phyloP scores from a whole-genome alignment of 441 rosid species.

The Erodium trifolium region DNA sequence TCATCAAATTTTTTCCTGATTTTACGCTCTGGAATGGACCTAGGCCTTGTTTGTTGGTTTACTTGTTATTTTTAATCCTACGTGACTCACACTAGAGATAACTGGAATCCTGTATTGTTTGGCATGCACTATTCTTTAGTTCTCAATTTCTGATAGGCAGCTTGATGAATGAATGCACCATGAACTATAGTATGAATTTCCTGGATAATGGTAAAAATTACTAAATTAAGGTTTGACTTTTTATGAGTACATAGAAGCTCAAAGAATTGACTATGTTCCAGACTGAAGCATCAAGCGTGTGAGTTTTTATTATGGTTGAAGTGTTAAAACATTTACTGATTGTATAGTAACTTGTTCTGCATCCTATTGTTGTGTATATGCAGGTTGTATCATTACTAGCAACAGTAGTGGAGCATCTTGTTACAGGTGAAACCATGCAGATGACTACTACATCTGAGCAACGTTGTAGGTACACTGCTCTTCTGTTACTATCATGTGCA shows the following conservation, averaged over 20 bases:
- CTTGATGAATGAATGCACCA: neutral
- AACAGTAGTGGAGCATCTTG: slow-evolving; percentile 88
- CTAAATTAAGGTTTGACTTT: no score
- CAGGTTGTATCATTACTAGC: slow-evolving; percentile 88
- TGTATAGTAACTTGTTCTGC: neutral
- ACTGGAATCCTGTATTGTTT: neutral
- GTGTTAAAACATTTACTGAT: neutral
- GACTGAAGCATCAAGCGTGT: no score
- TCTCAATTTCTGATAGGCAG: neutral
- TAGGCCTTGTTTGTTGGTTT: neutral
- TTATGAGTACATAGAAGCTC: no score
- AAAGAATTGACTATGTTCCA: neutral
- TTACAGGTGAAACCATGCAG: slow-evolving; percentile 96
- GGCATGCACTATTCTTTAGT: neutral
- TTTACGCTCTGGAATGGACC: neutral
- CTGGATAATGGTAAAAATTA: no score
- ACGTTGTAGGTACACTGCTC: slow-evolving; percentile 58
- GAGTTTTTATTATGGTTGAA: neutral
- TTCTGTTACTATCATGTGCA: neutral
- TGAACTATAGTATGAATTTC: neutral
- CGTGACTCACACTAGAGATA: neutral
- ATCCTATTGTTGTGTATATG: slow-evolving; percentile 14
- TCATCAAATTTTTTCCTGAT: neutral
- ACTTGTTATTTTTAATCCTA: no score
- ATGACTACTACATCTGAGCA: slow-evolving; percentile 75